phyloP scores from a whole-genome alignment of 2,329 filamentous ascomycete species.

The Daldinia sp. region DNA sequence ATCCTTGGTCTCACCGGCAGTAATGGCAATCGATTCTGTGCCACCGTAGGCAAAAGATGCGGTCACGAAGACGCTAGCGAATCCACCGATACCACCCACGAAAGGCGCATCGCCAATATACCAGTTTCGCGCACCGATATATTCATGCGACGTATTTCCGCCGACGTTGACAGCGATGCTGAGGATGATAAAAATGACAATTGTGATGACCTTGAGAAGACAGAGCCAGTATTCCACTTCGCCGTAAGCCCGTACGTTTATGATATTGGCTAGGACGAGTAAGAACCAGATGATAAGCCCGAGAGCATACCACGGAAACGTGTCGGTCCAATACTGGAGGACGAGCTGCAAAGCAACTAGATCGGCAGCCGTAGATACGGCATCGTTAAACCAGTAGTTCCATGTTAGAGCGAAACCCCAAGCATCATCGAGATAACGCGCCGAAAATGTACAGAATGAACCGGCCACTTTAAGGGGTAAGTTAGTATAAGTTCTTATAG shows the following conservation, averaged over 20 bases:
- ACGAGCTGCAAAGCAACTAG: slow-evolving; percentile 70
- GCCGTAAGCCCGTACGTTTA: slow-evolving; percentile 66
- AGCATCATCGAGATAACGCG: slow-evolving; percentile 65
- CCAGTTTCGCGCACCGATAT: slow-evolving; percentile 71
- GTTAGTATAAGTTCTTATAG: not conserved
- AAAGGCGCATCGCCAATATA: slow-evolving; percentile 71
- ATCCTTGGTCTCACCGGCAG: slow-evolving; percentile 74
- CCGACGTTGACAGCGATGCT: slow-evolving; percentile 71
- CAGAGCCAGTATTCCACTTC: slow-evolving; percentile 71
- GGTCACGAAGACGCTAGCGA: slow-evolving; percentile 73
- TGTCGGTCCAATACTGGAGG: slow-evolving; percentile 71
- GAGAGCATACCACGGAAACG: slow-evolving; percentile 72
- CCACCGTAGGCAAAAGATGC: slow-evolving; percentile 73
- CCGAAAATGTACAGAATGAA: slow-evolving; percentile 67
- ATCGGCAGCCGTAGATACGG: slow-evolving; percentile 70
- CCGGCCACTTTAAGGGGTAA: slow-evolving; percentile 56
- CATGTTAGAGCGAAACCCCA: slow-evolving; percentile 67
- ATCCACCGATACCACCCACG: slow-evolving; percentile 73
- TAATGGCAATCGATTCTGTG: slow-evolving; percentile 74
- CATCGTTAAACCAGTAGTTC: slow-evolving; percentile 77
- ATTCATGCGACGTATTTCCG: slow-evolving; percentile 64
- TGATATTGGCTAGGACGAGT: slow-evolving; percentile 64
- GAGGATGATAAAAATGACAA: slow-evolving; percentile 72
- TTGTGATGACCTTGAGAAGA: slow-evolving; percentile 65
- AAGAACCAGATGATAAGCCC: slow-evolving; percentile 71